Evolutionary conservation across 495 filamentous ascomycete genomes (phyloP).

Genomic region (Hyphodiscus hymeniophilus): DNA sequence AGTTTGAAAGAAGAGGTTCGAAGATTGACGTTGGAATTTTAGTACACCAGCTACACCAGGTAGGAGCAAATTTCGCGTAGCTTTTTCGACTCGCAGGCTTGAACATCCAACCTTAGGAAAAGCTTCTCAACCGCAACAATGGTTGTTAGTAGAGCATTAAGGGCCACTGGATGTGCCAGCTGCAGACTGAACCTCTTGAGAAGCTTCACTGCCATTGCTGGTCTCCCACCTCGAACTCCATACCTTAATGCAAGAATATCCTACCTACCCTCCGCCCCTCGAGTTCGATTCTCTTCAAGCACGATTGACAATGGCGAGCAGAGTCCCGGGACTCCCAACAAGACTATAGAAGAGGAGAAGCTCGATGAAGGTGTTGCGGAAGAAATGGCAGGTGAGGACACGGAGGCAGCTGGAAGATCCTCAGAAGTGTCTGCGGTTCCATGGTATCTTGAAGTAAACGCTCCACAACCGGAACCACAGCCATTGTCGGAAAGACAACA

Average conservation of each 20-base stretch:
- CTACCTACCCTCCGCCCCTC: not conserved
- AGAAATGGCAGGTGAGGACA: constrained; percentile 1
- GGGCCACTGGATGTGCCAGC: constrained; percentile 14
- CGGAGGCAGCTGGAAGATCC: not conserved
- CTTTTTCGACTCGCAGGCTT: too few species aligned
- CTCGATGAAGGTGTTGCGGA: not conserved
- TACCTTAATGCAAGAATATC: not conserved
- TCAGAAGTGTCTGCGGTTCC: constrained; percentile 34
- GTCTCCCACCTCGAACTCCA: constrained; percentile 2
- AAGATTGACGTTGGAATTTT: too few species aligned
- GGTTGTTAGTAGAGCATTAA: constrained; percentile 15
- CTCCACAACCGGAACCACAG: constrained; percentile 27
- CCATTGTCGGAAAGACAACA: constrained; percentile 50
- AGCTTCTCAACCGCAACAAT: constrained; percentile 1
- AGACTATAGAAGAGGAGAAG: not conserved
- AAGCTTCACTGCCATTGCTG: constrained; percentile 15
- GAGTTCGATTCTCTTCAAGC: not conserved
- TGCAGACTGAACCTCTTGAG: constrained; percentile 17
- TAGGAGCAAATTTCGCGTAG: too few species aligned
- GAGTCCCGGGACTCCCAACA: not conserved
- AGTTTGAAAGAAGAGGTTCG: too few species aligned
- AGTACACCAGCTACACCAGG: too few species aligned
- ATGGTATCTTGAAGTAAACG: constrained; percentile 82
- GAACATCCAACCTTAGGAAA: too few species aligned
- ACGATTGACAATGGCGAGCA: not conserved